These are phyloP conservation scores for Hypoxylon sp. DNA, from an alignment of 2,329 filamentous ascomycete species.

Conservation along the genomic window DNA sequence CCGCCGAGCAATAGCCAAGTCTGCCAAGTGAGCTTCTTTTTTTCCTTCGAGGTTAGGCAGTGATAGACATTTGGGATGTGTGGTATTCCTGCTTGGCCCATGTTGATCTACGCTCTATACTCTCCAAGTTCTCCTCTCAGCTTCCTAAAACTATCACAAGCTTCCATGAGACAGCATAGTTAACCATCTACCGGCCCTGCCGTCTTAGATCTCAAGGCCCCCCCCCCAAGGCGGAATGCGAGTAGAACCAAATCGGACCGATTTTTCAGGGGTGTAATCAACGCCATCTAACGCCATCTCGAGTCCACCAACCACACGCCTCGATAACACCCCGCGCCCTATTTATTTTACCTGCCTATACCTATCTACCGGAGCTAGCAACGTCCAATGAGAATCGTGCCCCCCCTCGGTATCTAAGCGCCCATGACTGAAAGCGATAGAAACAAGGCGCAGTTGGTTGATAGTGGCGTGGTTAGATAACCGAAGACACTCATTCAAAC, in stretches of 20 bases:
- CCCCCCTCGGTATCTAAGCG: no score
- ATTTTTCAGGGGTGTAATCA: background rate
- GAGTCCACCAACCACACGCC: background rate
- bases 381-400: no score
- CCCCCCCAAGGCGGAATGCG: conserved; percentile 1
- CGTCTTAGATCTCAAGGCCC: no score
- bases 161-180: no score
- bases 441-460: no score
- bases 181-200: no score
- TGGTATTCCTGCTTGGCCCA: background rate
- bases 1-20: conserved; percentile 20
- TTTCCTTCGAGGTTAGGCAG: conserved; percentile 14
- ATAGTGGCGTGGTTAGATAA: no score
- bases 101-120: conserved; percentile 1
- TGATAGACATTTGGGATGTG: conserved; percentile 6
- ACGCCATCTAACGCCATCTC: background rate
- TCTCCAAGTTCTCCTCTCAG: no score
- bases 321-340: background rate
- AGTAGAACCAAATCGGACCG: background rate
- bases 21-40: conserved; percentile 19
- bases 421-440: no score
- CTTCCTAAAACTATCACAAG: no score
- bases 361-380: conserved; percentile 3
- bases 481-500: no score
- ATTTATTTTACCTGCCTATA: background rate